phyloP scores from a whole-genome alignment of 176 grass and related monocot genomes.

The Aechmea fasciata region DNA sequence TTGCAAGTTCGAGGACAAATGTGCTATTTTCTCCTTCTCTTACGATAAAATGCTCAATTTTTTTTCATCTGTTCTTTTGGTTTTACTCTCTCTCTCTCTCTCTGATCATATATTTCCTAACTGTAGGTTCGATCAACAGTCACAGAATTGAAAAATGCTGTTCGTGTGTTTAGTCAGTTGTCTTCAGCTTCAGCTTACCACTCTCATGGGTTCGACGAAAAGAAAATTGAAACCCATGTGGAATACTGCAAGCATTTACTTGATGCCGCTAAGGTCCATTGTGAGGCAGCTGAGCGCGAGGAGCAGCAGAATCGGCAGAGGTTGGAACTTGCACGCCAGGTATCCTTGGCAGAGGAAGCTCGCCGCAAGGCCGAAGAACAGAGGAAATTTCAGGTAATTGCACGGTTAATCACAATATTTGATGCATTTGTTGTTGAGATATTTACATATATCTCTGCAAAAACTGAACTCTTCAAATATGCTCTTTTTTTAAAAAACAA shows the following conservation, averaged over 20 bases:
- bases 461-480: too few species aligned
- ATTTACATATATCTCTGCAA: too few species aligned
- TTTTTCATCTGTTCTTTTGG: constrained; percentile 6
- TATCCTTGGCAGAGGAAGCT: constrained; percentile 91
- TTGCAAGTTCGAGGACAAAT: too few species aligned
- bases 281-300: constrained; percentile 78
- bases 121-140: constrained; percentile 74
- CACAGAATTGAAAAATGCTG: constrained; percentile 80
- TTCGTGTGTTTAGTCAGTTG: constrained; percentile 74
- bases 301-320: constrained; percentile 89
- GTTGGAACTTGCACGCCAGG: constrained; percentile 84
- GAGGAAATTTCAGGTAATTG: constrained; percentile 69
- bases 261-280: constrained; percentile 89
- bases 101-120: constrained; percentile 8
- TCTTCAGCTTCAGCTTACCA: constrained; percentile 65
- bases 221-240: constrained; percentile 90
- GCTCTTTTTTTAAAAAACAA: too few species aligned
- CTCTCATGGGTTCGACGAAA: constrained; percentile 94
- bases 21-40: too few species aligned
- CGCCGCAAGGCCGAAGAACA: constrained; percentile 85
- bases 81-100: not conserved
- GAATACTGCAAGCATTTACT: constrained; percentile 96
- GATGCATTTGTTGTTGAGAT: constrained; percentile 9
- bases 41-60: not conserved
- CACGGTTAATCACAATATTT: constrained; percentile 13